phyloP scores from a whole-genome alignment of 2,329 filamentous ascomycete species.

The Trichophyton verrucosum region DNA sequence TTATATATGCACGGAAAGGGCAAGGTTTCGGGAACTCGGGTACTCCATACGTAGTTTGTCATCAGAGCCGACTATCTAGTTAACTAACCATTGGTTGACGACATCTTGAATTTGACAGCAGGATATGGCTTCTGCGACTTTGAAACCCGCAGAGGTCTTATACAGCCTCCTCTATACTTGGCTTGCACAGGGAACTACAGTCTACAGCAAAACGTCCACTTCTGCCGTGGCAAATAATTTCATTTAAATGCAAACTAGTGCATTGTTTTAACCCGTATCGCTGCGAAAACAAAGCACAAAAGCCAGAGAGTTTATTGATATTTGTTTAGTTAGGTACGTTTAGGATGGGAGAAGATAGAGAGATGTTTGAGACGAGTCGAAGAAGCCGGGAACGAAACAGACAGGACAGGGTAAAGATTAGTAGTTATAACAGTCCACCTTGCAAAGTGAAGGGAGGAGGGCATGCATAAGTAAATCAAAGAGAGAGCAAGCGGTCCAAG shows the following conservation, averaged over 20 bases:
- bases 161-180: background rate
- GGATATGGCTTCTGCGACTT: background rate
- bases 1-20: background rate
- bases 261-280: background rate
- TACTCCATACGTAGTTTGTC: no score
- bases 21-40: background rate
- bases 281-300: background rate
- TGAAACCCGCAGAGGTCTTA: background rate
- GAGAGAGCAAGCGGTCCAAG: background rate
- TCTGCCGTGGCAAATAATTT: background rate
- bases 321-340: background rate
- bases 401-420: background rate
- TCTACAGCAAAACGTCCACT: background rate
- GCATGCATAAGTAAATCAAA: background rate
- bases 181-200: background rate
- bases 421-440: conserved; percentile 2
- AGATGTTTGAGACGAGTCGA: background rate
- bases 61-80: no score
- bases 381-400: background rate
- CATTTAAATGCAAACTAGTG: background rate
- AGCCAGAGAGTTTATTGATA: background rate
- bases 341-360: background rate
- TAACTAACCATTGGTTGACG: no score
- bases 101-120: no score
- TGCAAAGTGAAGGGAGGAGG: background rate